Conservation (phyloP, 345 rosid genomes). For the Erodium maritimum region DNA sequence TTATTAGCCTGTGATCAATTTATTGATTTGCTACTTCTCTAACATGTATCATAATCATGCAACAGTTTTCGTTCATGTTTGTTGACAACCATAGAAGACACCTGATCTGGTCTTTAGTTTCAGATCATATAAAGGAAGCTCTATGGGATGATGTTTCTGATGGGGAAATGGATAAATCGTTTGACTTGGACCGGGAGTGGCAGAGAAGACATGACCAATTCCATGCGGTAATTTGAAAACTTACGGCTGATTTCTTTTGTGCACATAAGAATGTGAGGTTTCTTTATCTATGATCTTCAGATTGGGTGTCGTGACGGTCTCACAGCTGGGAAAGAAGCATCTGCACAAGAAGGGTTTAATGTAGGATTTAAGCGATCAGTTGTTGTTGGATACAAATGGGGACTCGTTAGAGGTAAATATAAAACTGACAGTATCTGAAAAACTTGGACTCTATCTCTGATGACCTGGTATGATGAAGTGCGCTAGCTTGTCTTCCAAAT, state of each 20-base stretch:
- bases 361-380: conserved; percentile 61
- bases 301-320: conserved; percentile 78
- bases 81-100: too few species aligned
- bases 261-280: not conserved
- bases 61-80: too few species aligned
- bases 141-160: conserved; percentile 31
- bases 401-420: conserved; percentile 53
- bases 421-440: not conserved
- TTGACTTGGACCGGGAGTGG: conserved; percentile 37
- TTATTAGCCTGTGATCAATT: too few species aligned
- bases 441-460: too few species aligned
- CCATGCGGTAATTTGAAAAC: conserved; percentile 25
- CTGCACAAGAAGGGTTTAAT: conserved; percentile 75
- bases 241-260: not conserved
- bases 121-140: conserved; percentile 23
- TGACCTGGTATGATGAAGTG: conserved; percentile 37
- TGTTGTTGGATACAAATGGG: conserved; percentile 54
- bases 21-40: too few species aligned
- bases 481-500: conserved; percentile 45
- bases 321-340: conserved; percentile 59
- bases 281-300: too few species aligned
- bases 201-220: conserved; percentile 29
- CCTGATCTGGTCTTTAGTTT: not conserved
- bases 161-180: conserved; percentile 26
- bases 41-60: too few species aligned